Evolutionary conservation across 352 stramenopile genomes (phyloP).

Genomic region (Pythium aquatile): DNA sequence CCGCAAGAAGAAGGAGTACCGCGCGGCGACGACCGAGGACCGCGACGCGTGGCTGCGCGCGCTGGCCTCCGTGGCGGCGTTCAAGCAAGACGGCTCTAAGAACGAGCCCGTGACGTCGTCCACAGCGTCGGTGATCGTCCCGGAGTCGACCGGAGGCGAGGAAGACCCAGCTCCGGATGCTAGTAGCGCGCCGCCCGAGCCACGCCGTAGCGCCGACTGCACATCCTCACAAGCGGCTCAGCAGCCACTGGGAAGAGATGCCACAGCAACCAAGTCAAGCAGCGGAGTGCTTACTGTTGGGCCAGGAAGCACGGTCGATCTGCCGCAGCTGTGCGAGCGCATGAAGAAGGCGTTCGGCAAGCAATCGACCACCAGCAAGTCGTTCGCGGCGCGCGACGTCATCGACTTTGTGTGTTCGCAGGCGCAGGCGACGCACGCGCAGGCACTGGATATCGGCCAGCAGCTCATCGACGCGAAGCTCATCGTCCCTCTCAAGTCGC

Average conservation of each 20-base stretch:
- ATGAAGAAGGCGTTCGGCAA: conserved; percentile 73
- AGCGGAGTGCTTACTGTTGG: conserved; percentile 19
- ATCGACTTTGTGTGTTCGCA: conserved; percentile 60
- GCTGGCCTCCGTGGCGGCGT: conserved; percentile 56
- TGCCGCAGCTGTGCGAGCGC: conserved; percentile 58
- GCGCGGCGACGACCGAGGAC: conserved; percentile 53
- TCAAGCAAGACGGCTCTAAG: conserved; percentile 38
- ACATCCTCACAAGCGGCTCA: not conserved
- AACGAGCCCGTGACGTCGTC: conserved; percentile 22
- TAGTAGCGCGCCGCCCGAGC: not conserved
- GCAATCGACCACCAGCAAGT: conserved; percentile 77
- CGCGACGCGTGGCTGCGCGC: conserved; percentile 68
- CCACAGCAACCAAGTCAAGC: not conserved
- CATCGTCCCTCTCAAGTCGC: conserved; percentile 71
- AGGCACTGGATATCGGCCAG: conserved; percentile 60
- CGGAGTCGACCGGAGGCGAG: conserved; percentile 10
- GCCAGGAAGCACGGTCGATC: conserved; percentile 44
- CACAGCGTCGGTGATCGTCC: conserved; percentile 6
- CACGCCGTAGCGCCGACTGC: not conserved
- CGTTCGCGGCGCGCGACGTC: conserved; percentile 68
- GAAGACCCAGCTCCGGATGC: conserved; percentile 2
- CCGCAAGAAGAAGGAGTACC: conserved; percentile 79
- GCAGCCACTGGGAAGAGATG: not conserved
- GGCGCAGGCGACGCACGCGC: conserved; percentile 32
- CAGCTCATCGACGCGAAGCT: conserved; percentile 69